A percentile compares a stretch with the other conserved stretches of the same genome.
Conservation (phyloP, 2,329 filamentous ascomycete species). For the Colletotrichum lupini region DNA sequence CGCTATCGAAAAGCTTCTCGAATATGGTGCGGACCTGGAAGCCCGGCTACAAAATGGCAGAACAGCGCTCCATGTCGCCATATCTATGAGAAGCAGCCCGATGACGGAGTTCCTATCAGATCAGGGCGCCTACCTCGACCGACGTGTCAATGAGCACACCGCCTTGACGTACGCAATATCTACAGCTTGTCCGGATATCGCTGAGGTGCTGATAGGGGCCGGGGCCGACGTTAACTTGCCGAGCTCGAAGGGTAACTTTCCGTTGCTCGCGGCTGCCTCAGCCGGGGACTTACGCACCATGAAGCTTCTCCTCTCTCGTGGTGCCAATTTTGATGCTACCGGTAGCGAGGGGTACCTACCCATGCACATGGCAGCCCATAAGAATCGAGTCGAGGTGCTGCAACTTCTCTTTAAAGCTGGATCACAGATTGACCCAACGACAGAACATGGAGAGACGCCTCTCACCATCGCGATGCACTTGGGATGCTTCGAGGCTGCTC, state of each 20-base stretch:
- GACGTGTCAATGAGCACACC: conserved; percentile 36
- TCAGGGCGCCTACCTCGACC: conserved; percentile 38
- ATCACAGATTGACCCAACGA: conserved; percentile 36
- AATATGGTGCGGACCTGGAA: conserved; percentile 40
- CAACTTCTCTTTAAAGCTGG: conserved; percentile 38
- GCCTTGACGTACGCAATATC: conserved; percentile 40
- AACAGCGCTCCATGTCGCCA: conserved; percentile 39
- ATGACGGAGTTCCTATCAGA: conserved; percentile 40
- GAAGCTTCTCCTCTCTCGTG: conserved; percentile 35
- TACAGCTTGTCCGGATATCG: conserved; percentile 40
- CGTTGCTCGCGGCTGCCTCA: conserved; percentile 57
- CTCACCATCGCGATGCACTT: conserved; percentile 38
- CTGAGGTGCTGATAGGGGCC: conserved; percentile 34
- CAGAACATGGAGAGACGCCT: conserved; percentile 40
- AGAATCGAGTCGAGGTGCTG: conserved; percentile 37
- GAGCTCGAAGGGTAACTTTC: conserved; percentile 35
- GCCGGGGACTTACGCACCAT: conserved; percentile 50
- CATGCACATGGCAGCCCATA: conserved; percentile 40
- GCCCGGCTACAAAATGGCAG: conserved; percentile 34
- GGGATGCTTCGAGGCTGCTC: conserved; percentile 37
- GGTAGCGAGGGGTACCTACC: conserved; percentile 37
- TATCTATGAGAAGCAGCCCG: conserved; percentile 33
- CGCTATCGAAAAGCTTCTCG: conserved; percentile 34
- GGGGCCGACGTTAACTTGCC: conserved; percentile 37
- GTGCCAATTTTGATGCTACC: conserved; percentile 34